Evolutionary conservation across 2,329 filamentous ascomycete genomes (phyloP).

Genomic region (Epichloe aotearoae): DNA sequence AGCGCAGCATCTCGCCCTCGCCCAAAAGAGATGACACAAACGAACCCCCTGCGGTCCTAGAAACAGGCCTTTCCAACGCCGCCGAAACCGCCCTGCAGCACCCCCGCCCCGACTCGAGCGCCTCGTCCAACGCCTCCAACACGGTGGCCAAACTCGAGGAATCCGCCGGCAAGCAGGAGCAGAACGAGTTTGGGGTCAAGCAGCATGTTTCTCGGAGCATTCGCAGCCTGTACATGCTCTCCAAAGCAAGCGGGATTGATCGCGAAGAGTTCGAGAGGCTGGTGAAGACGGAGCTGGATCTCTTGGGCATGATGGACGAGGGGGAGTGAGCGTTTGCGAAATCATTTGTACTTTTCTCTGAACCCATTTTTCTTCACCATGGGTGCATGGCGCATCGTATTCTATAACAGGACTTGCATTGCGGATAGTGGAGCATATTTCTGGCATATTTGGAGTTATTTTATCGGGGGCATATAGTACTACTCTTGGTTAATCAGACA

Average conservation of each 20-base stretch:
- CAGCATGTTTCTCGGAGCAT: constrained; percentile 68
- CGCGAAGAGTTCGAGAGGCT: constrained; percentile 62
- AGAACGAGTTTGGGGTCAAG: constrained; percentile 60
- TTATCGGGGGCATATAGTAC: too few species aligned
- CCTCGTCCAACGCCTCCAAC: constrained; percentile 40
- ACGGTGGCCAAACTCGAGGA: constrained; percentile 50
- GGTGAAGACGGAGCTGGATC: constrained; percentile 57
- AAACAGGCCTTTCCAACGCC: constrained; percentile 6
- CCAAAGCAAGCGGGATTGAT: constrained; percentile 58
- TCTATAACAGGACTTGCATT: too few species aligned
- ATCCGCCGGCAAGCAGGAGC: constrained; percentile 41
- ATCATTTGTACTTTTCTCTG: too few species aligned
- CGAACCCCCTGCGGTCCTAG: constrained; percentile 13
- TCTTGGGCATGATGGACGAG: constrained; percentile 57
- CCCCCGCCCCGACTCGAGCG: constrained; percentile 45
- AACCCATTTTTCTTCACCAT: too few species aligned
- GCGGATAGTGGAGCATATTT: too few species aligned
- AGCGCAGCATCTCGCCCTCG: not conserved
- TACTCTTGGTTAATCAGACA: too few species aligned
- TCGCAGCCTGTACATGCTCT: constrained; percentile 61
- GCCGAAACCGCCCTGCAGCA: constrained; percentile 27
- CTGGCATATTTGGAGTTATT: too few species aligned
- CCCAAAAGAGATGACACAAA: not conserved
- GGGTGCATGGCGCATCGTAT: too few species aligned
- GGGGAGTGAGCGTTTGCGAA: constrained; percentile 14